These are phyloP conservation scores for Trichopus zeylanicus DNA, from an alignment of 116 monocot genomes.

Conservation along the genomic window DNA sequence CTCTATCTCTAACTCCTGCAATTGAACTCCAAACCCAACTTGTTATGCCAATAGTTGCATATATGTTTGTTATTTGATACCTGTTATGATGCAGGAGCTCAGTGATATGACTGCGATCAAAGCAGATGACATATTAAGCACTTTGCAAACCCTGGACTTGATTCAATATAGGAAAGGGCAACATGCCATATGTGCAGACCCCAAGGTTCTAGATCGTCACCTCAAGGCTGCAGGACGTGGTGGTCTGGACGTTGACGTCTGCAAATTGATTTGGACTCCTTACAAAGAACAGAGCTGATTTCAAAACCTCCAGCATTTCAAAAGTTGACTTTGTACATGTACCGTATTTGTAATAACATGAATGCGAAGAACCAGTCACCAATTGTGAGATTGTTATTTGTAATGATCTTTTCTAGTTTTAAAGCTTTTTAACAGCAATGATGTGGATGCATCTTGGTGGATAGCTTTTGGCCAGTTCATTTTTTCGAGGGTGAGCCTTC, in stretches of 20 bases:
- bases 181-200: constrained; percentile 85
- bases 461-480: too few relatives aligned
- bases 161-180: constrained; percentile 90
- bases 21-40: too few relatives aligned
- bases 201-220: constrained; percentile 89
- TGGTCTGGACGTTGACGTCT: constrained; percentile 74
- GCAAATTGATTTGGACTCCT: constrained; percentile 82
- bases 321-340: too few relatives aligned
- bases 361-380: too few relatives aligned
- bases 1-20: too few relatives aligned
- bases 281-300: constrained; percentile 42
- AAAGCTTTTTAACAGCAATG: too few relatives aligned
- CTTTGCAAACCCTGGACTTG: constrained; percentile 68
- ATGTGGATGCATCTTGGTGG: too few relatives aligned
- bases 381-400: too few relatives aligned
- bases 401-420: too few relatives aligned
- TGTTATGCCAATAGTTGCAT: background rate
- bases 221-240: constrained; percentile 90
- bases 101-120: constrained; percentile 95
- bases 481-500: too few relatives aligned
- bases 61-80: background rate
- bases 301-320: too few relatives aligned
- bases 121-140: constrained; percentile 70
- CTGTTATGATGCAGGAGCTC: constrained; percentile 43
- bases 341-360: too few relatives aligned